Base-by-base conservation (phyloP, 495 filamentous ascomycete species). In the Penicillium argentinense region DNA sequence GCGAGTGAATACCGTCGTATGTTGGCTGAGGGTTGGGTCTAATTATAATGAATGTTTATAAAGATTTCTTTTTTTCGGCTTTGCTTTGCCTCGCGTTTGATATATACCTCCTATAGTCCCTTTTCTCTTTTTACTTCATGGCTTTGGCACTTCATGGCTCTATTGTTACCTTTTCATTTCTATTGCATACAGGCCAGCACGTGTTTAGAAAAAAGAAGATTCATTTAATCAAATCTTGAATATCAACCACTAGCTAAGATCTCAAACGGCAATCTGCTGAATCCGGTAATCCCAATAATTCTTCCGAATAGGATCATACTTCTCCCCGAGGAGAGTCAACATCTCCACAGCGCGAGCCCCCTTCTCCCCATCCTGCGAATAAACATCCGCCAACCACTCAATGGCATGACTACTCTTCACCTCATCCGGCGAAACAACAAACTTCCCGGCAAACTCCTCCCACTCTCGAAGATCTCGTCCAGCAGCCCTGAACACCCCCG, bases 241-340 rank as follows among this genome's bases (percentile, higher is more conserved):
- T n/a, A n/a, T n/a, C n/a, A n/a, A n/a, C n/a, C 9, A 50, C 4
- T 9, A 29, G 4, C 22, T 14, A 8, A 7, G 18, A 42, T 39
- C 29, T 34, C 32, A 56, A 42, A 46, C 56, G 7, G 30, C 45
- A 40, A 51, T 44, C 34, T 45, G 39, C 27, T 53, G 61, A 57
- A 82, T 82, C 57, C 84, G 75, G 68, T 90, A 96, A 57, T 87
- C 80, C 93, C 95, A 98, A 68, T 97, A 97, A 54, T 90, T 90
- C 51, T 80, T 82, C 28, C 95, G 73, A 49, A 98, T 88, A 6
- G 88, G 87, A 76, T 98, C 93, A 74, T 87, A 97, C 75, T 82
- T 89, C 56, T 87, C 80, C 25, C 82, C 86, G 49, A 98, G 68
- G 45, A 95, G 61, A 28, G 79, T 78, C 54, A 96, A 63, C 45